Evolutionary conservation across 106 monocot genomes (phyloP).

Genomic region (Narthecium ossifragum): DNA sequence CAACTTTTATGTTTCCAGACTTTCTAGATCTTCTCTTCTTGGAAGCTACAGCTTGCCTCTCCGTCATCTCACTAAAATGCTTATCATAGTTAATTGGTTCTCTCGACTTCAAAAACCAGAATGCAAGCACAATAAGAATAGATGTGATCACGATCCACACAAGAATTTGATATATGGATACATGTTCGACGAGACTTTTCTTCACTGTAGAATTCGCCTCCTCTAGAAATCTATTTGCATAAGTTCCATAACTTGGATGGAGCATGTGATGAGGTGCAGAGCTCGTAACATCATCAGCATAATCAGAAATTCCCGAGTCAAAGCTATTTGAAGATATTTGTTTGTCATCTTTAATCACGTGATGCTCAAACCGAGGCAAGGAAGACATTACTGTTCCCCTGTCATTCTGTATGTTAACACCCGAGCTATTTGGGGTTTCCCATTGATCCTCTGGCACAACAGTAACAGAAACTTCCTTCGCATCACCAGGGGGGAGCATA

Average conservation of each 20-base stretch:
- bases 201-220: neutral
- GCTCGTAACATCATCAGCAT: no score
- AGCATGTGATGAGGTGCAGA: no score
- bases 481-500: no score
- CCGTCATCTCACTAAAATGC: constrained; percentile 21
- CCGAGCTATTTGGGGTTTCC: no score
- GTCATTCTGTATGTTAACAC: no score
- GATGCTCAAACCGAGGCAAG: no score
- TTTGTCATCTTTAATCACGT: no score
- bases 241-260: neutral
- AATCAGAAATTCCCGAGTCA: no score
- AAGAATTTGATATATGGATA: constrained; percentile 6
- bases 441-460: no score
- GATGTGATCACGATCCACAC: constrained; percentile 12
- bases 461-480: no score
- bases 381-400: no score
- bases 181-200: neutral
- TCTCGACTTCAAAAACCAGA: constrained; percentile 24
- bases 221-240: neutral
- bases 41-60: constrained; percentile 21
- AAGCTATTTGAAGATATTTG: no score
- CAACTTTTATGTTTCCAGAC: constrained; percentile 23
- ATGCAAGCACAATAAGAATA: constrained; percentile 10
- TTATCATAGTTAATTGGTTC: constrained; percentile 18
- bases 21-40: constrained; percentile 72